Conservation (phyloP, 1,139 yeast genomes). For the Pichia sorboxylosa region DNA sequence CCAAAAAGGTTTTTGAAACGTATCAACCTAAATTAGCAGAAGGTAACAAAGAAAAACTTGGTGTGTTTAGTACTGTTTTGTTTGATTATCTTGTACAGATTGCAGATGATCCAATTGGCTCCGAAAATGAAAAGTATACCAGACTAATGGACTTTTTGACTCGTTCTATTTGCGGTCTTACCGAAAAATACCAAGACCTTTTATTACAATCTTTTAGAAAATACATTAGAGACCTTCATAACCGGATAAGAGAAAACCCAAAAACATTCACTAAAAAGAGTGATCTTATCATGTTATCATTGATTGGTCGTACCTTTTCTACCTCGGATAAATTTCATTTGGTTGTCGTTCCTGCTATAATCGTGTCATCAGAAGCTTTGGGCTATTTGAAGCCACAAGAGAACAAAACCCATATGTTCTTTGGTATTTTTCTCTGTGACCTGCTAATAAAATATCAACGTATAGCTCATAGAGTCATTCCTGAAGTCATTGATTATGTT, state of each 20-base stretch:
- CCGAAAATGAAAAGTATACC: constrained; percentile 25
- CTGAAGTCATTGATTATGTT: constrained; percentile 60
- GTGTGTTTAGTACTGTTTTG: constrained; percentile 50
- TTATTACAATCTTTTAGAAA: constrained; percentile 48
- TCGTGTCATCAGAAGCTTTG: constrained; percentile 62
- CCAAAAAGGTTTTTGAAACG: constrained; percentile 44
- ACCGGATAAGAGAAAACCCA: constrained; percentile 26
- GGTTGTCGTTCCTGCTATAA: constrained; percentile 72
- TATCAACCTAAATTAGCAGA: constrained; percentile 70
- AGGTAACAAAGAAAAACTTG: constrained; percentile 73
- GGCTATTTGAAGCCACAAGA: constrained; percentile 33
- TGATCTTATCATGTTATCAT: constrained; percentile 56
- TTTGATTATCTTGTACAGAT: constrained; percentile 50
- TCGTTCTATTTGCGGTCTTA: constrained; percentile 37
- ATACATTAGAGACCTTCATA: constrained; percentile 38
- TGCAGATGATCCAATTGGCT: constrained; percentile 12
- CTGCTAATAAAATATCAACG: constrained; percentile 62
- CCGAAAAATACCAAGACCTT: constrained; percentile 54
- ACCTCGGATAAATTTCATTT: constrained; percentile 94
- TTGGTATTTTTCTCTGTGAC: constrained; percentile 55
- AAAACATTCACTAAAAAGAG: constrained; percentile 27
- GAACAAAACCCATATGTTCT: constrained; percentile 28
- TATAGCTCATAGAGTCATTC: constrained; percentile 66
- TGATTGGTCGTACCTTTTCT: constrained; percentile 72
- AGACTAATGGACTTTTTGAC: constrained; percentile 31